Conservation (phyloP, 1,284 basidiomycete genomes). For the Inonotus obliquus region DNA sequence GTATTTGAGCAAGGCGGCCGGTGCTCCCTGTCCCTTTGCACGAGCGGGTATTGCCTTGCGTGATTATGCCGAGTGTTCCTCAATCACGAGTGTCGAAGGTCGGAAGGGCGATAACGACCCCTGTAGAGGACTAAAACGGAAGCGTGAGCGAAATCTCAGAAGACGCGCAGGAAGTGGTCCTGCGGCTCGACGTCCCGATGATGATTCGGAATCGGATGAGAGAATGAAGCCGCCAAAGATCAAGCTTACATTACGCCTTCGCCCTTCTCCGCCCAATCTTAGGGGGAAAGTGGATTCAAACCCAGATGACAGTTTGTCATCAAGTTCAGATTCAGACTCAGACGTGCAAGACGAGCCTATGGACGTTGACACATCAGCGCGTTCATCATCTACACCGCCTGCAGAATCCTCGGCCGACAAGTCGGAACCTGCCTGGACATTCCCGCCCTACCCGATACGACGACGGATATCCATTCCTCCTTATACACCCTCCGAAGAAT, state of each 20-base stretch:
- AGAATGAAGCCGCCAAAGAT: slow-evolving; percentile 50
- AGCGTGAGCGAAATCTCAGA: slow-evolving; percentile 39
- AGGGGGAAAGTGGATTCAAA: slow-evolving; percentile 23
- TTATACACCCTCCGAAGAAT: slow-evolving; percentile 38
- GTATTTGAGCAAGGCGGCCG: slow-evolving; percentile 70
- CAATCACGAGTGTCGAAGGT: slow-evolving; percentile 12
- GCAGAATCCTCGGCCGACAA: not conserved
- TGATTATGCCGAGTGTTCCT: slow-evolving; percentile 47
- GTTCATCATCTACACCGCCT: not conserved
- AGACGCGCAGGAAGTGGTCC: slow-evolving; percentile 12
- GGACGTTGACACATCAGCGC: slow-evolving; percentile 20
- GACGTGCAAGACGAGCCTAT: slow-evolving; percentile 23
- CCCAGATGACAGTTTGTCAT: slow-evolving; percentile 2
- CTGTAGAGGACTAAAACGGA: slow-evolving; percentile 65
- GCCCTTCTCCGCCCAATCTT: slow-evolving; percentile 38
- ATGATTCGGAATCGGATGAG: slow-evolving; percentile 38
- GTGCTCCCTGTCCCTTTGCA: slow-evolving; percentile 68
- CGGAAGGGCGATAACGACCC: slow-evolving; percentile 29
- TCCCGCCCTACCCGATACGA: slow-evolving; percentile 33
- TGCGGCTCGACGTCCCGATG: slow-evolving; percentile 39
- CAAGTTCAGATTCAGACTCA: slow-evolving; percentile 25
- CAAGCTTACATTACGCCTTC: slow-evolving; percentile 61
- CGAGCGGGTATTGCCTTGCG: slow-evolving; percentile 64
- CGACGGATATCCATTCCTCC: slow-evolving; percentile 49
- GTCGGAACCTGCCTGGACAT: slow-evolving; percentile 24